phyloP scores from a whole-genome alignment of 768 basidiomycete species.

The Austroboletus festivus region DNA sequence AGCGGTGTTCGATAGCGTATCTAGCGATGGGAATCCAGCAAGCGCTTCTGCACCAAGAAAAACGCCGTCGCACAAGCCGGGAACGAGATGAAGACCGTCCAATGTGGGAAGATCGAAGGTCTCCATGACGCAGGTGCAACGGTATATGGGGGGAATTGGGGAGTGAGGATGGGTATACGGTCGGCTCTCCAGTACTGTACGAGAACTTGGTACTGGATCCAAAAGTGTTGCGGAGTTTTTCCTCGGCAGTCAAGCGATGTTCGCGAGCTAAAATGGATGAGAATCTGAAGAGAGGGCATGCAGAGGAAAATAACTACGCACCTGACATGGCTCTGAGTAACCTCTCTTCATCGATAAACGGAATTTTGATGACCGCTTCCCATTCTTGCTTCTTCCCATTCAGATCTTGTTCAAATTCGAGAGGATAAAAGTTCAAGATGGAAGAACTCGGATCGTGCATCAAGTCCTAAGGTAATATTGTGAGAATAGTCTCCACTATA shows the following conservation, averaged over 20 bases:
- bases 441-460: conserved; percentile 84
- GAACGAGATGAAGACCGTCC: conserved; percentile 75
- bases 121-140: conserved; percentile 77
- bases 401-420: conserved; percentile 86
- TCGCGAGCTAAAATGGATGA: conserved; percentile 56
- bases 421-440: conserved; percentile 92
- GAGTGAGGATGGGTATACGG: conserved; percentile 82
- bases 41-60: conserved; percentile 80
- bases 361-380: conserved; percentile 99
- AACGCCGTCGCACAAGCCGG: conserved; percentile 87
- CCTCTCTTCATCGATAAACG: conserved; percentile 85
- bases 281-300: neutral
- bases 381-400: conserved; percentile 99
- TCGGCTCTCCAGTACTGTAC: conserved; percentile 61
- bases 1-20: conserved; percentile 80
- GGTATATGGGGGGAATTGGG: conserved; percentile 84
- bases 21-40: conserved; percentile 94
- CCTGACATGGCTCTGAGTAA: conserved; percentile 81
- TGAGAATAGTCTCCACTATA: neutral
- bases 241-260: conserved; percentile 71
- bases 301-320: conserved; percentile 24
- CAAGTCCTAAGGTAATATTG: conserved; percentile 56
- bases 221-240: conserved; percentile 68
- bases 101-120: conserved; percentile 88
- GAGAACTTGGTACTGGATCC: conserved; percentile 80